Percentiles rank a stretch among this genome's conserved stretches.
These are phyloP conservation scores for Camillea tinctor DNA, from an alignment of 2,329 filamentous ascomycete genomes.

Conservation along the genomic window DNA sequence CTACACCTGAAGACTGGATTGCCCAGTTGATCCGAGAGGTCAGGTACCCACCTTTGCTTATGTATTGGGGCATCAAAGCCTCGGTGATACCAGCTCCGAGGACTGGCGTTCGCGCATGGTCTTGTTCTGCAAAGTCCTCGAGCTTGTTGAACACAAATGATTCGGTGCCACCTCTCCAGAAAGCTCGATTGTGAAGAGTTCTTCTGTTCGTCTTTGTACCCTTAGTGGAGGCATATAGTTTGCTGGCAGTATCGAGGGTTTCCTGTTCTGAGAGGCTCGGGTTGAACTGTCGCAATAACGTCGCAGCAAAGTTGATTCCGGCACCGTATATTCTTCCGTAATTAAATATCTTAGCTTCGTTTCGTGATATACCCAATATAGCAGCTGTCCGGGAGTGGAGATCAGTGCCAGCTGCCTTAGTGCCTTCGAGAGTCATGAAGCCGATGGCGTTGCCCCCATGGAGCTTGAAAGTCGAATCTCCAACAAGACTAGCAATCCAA, in stretches of 20 bases:
- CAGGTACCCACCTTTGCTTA: constrained; percentile 88
- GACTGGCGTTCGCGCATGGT: constrained; percentile 84
- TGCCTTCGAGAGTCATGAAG: constrained; percentile 98
- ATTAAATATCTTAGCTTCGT: constrained; percentile 97
- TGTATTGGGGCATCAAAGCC: constrained; percentile 82
- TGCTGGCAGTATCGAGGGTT: constrained; percentile 72
- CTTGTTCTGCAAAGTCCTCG: constrained; percentile 96
- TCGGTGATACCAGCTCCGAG: constrained; percentile 95
- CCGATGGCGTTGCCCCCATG: constrained; percentile 97
- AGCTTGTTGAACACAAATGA: constrained; percentile 98
- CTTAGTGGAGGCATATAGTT: constrained; percentile 86
- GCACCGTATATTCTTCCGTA: constrained; percentile 99
- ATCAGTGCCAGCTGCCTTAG: constrained; percentile 90
- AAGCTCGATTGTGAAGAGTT: constrained; percentile 67
- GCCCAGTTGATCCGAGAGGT: constrained; percentile 99
- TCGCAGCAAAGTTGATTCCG: constrained; percentile 88
- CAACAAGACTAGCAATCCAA: constrained; percentile 95
- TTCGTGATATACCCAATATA: constrained; percentile 90
- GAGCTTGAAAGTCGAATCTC: constrained; percentile 90
- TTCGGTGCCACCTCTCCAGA: constrained; percentile 96
- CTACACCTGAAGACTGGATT: constrained; percentile 94
- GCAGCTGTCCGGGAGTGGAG: constrained; percentile 89
- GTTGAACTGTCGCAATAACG: constrained; percentile 90
- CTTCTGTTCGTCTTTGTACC: constrained; percentile 80
- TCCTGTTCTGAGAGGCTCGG: constrained; percentile 76